Evolutionary conservation across 2,329 filamentous ascomycete species (phyloP).

Genomic region (Fusarium foetens): DNA sequence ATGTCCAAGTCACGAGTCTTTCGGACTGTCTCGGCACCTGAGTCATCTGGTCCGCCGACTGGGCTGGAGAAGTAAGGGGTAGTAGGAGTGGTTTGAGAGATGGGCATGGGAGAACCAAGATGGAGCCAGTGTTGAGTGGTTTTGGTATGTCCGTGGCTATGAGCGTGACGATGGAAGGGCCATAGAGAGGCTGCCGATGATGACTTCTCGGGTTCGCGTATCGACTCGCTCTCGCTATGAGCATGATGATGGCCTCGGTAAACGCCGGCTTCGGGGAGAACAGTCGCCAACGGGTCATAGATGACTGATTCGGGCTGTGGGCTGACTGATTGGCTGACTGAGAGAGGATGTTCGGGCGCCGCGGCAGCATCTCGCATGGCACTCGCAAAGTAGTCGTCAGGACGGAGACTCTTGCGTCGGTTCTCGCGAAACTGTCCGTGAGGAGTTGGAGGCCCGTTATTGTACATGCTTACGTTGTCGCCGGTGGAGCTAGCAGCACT

Average conservation of each 20-base stretch:
- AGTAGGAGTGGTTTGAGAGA: constrained; percentile 46
- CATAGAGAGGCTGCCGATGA: constrained; percentile 42
- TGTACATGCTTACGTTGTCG: constrained; percentile 62
- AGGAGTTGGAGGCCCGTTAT: constrained; percentile 60
- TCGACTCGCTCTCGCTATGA: constrained; percentile 44
- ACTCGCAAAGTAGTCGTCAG: constrained; percentile 65
- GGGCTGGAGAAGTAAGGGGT: constrained; percentile 53
- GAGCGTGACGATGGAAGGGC: constrained; percentile 54
- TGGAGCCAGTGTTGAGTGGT: constrained; percentile 52
- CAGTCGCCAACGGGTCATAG: constrained; percentile 55
- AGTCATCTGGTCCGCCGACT: constrained; percentile 56
- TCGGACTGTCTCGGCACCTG: constrained; percentile 47
- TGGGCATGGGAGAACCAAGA: constrained; percentile 44
- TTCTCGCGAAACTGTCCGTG: constrained; percentile 59
- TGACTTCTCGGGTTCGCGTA: constrained; percentile 39
- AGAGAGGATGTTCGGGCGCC: constrained; percentile 37
- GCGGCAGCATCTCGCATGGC: constrained; percentile 49
- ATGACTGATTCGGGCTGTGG: constrained; percentile 43
- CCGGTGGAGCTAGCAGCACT: constrained; percentile 72
- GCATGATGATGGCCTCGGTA: constrained; percentile 40
- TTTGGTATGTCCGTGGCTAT: constrained; percentile 55
- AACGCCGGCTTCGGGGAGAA: constrained; percentile 46
- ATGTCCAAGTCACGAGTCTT: constrained; percentile 54
- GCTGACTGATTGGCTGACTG: constrained; percentile 42
- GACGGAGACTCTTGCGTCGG: constrained; percentile 63